Base-by-base conservation (phyloP, 768 basidiomycete species). In the Boletales sp. region DNA sequence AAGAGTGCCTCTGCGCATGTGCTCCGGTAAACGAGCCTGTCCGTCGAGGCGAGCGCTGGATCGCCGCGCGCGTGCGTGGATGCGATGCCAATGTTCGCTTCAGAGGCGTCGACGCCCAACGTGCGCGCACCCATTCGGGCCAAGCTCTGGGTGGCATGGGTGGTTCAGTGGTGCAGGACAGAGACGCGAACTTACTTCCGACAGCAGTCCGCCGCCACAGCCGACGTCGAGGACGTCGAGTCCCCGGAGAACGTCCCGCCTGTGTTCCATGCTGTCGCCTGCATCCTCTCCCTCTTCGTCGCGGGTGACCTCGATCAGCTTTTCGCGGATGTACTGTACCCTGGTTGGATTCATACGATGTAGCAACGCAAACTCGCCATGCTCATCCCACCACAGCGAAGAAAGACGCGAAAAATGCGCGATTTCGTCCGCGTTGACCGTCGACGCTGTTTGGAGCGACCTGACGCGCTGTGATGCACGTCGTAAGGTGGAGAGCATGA, bases 291-390 rank as follows among this genome's bases (percentile, higher is more conserved):
- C 68, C 4, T 71, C 62, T 40, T 82, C 80, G 37, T 88, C 87
- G 13, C 74, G 74, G n/a, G 72, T 70, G 14, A 76, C 70, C 59
- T 90, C 86, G 40, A 78, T 66, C 34, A 92, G 57, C 65, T 92
- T 92, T 57, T 90, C 79, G 36, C 81, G 78, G 29, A 99, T 78
- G 67, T 92, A 97, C 48, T 82, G 80, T 59, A 94, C 78, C 37
- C 97, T 76, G 11, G 86, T 78, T 2, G 94, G 93, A 70, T 99
- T 99, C 95, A 99, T 97, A 61, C 82, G 81, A 64, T 98, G 97
- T 31, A 99, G 71, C 34, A 93, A 72, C 4, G 73, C 76, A 64
- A 95, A 94, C 67, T 97, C 94, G 57, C 95, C 94, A 17, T 76
- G 80, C 63, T 95, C 91, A 68, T 94, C 84, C 94, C 94, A 97